These are phyloP conservation scores for Zizania palustris DNA, from an alignment of 202 grass and related monocot genomes.

Conservation along the genomic window DNA sequence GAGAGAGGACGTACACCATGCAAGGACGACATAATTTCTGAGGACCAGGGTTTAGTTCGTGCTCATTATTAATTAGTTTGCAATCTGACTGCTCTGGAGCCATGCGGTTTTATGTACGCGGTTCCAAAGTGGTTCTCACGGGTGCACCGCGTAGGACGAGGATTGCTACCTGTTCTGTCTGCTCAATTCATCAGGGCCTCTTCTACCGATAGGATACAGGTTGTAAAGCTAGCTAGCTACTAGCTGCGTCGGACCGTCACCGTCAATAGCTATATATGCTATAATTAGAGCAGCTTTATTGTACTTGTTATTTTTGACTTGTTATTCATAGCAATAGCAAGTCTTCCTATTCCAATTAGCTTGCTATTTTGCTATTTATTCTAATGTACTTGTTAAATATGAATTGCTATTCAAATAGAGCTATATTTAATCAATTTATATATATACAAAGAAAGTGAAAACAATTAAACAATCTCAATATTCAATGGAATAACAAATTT, in stretches of 20 bases:
- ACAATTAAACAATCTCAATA: too few relatives aligned
- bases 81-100: not conserved
- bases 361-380: too few relatives aligned
- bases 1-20: not conserved
- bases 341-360: too few relatives aligned
- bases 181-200: not conserved
- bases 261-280: too few relatives aligned
- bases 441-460: too few relatives aligned
- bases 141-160: not conserved
- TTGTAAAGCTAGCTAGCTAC: not conserved
- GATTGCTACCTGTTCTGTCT: not conserved
- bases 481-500: too few relatives aligned
- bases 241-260: not conserved
- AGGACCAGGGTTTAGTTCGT: not conserved
- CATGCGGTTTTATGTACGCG: not conserved
- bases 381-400: too few relatives aligned
- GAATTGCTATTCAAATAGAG: too few relatives aligned
- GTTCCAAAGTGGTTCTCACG: conserved; percentile 22
- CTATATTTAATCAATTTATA: too few relatives aligned
- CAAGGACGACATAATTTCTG: not conserved
- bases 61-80: conserved; percentile 32
- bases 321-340: too few relatives aligned
- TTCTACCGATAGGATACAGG: not conserved
- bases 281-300: too few relatives aligned
- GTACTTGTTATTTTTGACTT: too few relatives aligned